Percentiles rank a stretch among this genome's conserved stretches.
Evolutionary conservation across 129 eudicot species (phyloP).

Genomic region (Flaveria trinervia): DNA sequence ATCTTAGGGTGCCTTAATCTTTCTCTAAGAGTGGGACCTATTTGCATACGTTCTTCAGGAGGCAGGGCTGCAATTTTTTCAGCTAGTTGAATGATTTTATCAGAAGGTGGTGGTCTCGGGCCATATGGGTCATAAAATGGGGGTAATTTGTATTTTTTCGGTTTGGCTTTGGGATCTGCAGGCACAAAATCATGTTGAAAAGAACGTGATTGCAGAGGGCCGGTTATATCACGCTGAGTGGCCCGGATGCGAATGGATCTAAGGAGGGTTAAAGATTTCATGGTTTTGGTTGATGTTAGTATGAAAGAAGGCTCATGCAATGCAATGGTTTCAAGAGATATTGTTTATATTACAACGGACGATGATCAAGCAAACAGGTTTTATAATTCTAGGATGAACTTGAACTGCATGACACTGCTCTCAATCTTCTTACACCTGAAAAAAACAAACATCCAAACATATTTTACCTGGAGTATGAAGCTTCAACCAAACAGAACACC

Average conservation of each 20-base stretch:
- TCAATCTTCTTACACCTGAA: slow-evolving; percentile 32
- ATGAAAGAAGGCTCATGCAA: slow-evolving; percentile 19
- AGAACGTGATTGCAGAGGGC: slow-evolving; percentile 57
- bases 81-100: slow-evolving; percentile 67
- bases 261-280: slow-evolving; percentile 48
- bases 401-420: slow-evolving; percentile 1
- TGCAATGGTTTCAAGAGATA: not conserved
- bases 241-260: slow-evolving; percentile 34
- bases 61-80: slow-evolving; percentile 61
- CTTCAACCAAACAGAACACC: not conserved
- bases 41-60: slow-evolving; percentile 59
- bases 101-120: slow-evolving; percentile 77
- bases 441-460: not conserved
- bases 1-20: slow-evolving; percentile 57
- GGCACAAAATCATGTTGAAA: slow-evolving; percentile 63
- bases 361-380: not conserved
- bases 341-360: too few relatives aligned
- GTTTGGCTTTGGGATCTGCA: slow-evolving; percentile 56
- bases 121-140: slow-evolving; percentile 67
- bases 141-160: slow-evolving; percentile 64
- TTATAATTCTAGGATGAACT: too few relatives aligned
- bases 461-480: not conserved
- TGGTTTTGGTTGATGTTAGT: slow-evolving; percentile 30
- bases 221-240: slow-evolving; percentile 32
- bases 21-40: slow-evolving; percentile 55